Conservation (phyloP, 2,329 filamentous ascomycete species). For the Plenodomus lindquistii region DNA sequence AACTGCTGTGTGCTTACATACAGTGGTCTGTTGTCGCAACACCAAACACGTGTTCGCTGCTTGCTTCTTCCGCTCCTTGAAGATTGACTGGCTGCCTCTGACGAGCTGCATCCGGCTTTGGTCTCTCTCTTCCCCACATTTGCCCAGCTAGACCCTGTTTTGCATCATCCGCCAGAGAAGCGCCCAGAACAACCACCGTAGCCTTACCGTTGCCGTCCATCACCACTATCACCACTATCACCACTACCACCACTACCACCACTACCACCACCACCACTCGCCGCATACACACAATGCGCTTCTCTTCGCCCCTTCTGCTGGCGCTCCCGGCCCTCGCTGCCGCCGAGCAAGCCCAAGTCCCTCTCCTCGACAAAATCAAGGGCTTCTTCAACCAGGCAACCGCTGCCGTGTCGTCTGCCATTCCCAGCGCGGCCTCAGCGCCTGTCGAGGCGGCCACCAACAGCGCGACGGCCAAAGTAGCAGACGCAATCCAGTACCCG, state of each 20-base stretch:
- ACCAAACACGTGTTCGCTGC: background rate
- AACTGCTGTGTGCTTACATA: background rate
- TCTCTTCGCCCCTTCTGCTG: slow-evolving; percentile 56
- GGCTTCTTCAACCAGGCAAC: slow-evolving; percentile 60
- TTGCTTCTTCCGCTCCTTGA: slow-evolving; percentile 13
- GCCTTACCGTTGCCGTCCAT: slow-evolving; percentile 1
- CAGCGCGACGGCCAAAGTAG: slow-evolving; percentile 58
- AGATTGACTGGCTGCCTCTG: slow-evolving; percentile 6
- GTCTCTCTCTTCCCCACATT: slow-evolving; percentile 21
- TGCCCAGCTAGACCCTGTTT: slow-evolving; percentile 24
- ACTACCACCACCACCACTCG: slow-evolving; percentile 10
- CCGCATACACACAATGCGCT: slow-evolving; percentile 52
- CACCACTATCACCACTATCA: no score
- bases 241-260: no score
- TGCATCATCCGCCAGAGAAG: slow-evolving; percentile 26
- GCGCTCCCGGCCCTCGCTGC: slow-evolving; percentile 55
- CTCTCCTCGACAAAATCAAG: slow-evolving; percentile 64
- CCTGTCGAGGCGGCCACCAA: slow-evolving; percentile 53
- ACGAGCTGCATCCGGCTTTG: slow-evolving; percentile 7
- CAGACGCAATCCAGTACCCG: slow-evolving; percentile 56
- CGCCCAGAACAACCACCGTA: slow-evolving; percentile 7
- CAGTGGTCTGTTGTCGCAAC: background rate
- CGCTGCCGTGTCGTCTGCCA: slow-evolving; percentile 57
- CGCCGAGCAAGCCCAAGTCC: slow-evolving; percentile 60
- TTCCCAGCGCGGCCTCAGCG: slow-evolving; percentile 45